phyloP scores from a whole-genome alignment of 2,329 filamentous ascomycete genomes.

The Clonostachys rhizophaga region DNA sequence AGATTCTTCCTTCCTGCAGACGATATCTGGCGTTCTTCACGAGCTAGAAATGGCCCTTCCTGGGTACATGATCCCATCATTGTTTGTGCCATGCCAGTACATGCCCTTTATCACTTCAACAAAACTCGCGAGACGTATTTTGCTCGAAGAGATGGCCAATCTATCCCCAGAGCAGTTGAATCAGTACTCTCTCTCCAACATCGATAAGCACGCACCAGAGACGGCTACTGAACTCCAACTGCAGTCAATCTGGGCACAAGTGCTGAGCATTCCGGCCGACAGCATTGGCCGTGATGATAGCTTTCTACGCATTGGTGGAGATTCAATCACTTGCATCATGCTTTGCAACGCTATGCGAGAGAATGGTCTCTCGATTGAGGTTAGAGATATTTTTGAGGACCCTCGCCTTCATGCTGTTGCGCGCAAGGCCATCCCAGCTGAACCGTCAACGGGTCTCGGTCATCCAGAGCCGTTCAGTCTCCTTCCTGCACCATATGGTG shows the following conservation, averaged over 20 bases:
- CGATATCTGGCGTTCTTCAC: too few species aligned
- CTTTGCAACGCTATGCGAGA: constrained; percentile 4
- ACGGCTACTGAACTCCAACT: background rate
- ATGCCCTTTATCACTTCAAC: too few species aligned
- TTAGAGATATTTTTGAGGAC: constrained; percentile 9
- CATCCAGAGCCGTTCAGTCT: background rate
- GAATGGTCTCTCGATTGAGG: constrained; percentile 1
- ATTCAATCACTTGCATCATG: constrained; percentile 12
- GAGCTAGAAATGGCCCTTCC: too few species aligned
- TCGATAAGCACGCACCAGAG: too few species aligned
- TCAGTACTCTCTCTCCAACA: too few species aligned
- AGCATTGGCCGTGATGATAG: constrained; percentile 7
- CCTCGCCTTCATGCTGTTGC: constrained; percentile 4
- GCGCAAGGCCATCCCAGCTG: background rate
- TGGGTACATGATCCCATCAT: too few species aligned
- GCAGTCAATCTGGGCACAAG: background rate
- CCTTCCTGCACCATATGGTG: background rate
- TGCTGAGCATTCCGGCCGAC: constrained; percentile 3
- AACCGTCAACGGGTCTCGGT: background rate
- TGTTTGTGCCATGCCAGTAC: too few species aligned
- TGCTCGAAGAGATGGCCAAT: too few species aligned
- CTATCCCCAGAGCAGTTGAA: too few species aligned
- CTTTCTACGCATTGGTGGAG: constrained; percentile 12
- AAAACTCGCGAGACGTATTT: too few species aligned
- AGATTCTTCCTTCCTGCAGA: too few species aligned